Evolutionary conservation across 2,329 filamentous ascomycete species (phyloP).

Genomic region (Fusarium sulawesiense): DNA sequence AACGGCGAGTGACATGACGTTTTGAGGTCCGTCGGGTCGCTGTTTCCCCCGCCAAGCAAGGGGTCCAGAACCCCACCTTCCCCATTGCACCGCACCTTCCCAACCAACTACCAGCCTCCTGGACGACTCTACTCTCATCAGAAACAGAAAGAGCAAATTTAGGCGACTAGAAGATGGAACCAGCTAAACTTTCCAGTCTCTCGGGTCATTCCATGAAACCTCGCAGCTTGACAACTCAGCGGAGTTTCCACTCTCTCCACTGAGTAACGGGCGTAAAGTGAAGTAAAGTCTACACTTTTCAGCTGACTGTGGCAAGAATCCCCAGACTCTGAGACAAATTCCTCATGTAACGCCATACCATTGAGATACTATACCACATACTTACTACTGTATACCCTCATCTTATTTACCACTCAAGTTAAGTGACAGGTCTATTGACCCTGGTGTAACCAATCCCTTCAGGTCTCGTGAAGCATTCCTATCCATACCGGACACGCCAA

Average conservation of each 20-base stretch:
- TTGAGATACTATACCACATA: background rate
- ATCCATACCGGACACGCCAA: background rate
- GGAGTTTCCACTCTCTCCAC: background rate
- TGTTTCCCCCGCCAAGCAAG: conserved; percentile 27
- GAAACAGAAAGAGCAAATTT: conserved; percentile 6
- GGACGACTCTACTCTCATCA: background rate
- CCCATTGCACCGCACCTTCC: background rate
- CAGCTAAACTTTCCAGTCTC: conserved; percentile 29
- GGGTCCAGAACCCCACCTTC: conserved; percentile 24
- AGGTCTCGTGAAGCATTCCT: background rate
- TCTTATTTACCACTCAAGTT: background rate
- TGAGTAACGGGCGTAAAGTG: conserved; percentile 14
- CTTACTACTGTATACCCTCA: background rate
- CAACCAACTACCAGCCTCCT: background rate
- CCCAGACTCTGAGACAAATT: conserved; percentile 11
- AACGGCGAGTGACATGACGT: conserved; percentile 34
- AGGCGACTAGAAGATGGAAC: background rate
- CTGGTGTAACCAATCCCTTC: background rate
- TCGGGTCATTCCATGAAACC: conserved; percentile 33
- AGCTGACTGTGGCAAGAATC: background rate
- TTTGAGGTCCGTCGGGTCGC: background rate
- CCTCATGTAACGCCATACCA: background rate
- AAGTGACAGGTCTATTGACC: background rate
- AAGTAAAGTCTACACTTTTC: background rate
- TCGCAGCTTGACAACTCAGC: background rate